Evolutionary conservation across 805 yeast genomes (phyloP).

Genomic region (Schizosaccharomyces lindneri): DNA sequence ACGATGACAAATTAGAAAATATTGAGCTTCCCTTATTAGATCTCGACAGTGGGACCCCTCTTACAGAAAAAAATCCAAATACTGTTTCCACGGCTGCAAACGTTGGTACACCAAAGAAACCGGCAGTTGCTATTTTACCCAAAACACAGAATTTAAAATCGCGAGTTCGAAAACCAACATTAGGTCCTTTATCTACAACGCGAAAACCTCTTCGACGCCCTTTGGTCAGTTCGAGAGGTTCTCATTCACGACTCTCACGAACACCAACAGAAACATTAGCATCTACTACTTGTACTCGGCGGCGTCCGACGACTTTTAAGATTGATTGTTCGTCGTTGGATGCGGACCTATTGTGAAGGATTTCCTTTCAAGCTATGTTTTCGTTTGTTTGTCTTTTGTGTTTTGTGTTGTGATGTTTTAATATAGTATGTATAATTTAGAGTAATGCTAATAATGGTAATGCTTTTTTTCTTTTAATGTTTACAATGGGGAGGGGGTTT

Average conservation of each 20-base stretch:
- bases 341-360: not conserved
- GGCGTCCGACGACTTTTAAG: not conserved
- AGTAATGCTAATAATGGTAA: not conserved
- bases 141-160: too few relatives aligned
- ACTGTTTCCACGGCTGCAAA: not conserved
- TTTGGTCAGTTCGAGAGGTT: not conserved
- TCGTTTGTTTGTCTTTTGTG: not conserved
- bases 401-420: too few relatives aligned
- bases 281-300: not conserved
- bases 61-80: not conserved
- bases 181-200: not conserved
- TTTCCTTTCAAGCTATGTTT: not conserved
- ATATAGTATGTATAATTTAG: not conserved
- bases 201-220: not conserved
- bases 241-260: not conserved
- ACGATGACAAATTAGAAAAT: too few relatives aligned
- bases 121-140: too few relatives aligned
- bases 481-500: too few relatives aligned
- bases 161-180: too few relatives aligned
- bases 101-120: too few relatives aligned
- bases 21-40: not conserved
- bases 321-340: not conserved
- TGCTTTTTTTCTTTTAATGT: too few relatives aligned
- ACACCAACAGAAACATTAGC: not conserved
- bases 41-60: not conserved